These are phyloP conservation scores for Prunus yedoensis DNA, from an alignment of 331 rosid species.

Conservation along the genomic window DNA sequence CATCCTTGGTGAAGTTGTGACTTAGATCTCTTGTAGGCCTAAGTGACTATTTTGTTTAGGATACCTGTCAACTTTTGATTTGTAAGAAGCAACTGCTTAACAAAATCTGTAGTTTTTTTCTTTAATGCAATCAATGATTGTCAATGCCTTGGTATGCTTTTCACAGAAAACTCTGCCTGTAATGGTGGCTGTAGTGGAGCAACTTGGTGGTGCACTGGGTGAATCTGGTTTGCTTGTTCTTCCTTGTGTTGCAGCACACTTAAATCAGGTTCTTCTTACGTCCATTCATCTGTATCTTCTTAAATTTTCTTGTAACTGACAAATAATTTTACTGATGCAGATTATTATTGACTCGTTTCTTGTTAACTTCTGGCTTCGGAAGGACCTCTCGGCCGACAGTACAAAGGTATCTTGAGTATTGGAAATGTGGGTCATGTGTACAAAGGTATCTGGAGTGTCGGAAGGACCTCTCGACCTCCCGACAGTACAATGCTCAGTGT, in stretches of 20 bases:
- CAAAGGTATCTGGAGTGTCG: background rate
- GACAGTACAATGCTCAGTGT: background rate
- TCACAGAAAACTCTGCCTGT: conserved; percentile 92
- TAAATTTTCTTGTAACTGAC: conserved; percentile 24
- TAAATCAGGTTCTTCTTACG: conserved; percentile 68
- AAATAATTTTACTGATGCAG: conserved; percentile 33
- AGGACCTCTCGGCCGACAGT: conserved; percentile 35
- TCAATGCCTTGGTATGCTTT: conserved; percentile 16
- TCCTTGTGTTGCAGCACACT: conserved; percentile 94
- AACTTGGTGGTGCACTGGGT: conserved; percentile 80
- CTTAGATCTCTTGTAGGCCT: background rate
- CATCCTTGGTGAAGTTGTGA: background rate
- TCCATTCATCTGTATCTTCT: background rate
- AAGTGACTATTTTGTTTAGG: background rate
- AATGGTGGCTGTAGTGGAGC: conserved; percentile 90
- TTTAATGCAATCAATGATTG: background rate
- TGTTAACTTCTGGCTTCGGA: conserved; percentile 64
- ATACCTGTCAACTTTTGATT: background rate
- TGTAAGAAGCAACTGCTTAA: background rate
- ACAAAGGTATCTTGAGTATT: conserved; percentile 41
- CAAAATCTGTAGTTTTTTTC: background rate
- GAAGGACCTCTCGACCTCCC: no score
- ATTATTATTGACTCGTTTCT: conserved; percentile 73
- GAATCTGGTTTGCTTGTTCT: conserved; percentile 87
- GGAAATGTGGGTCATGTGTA: background rate